Evolutionary conservation across 345 rosid species (phyloP).

Genomic region (Linum tenue): DNA sequence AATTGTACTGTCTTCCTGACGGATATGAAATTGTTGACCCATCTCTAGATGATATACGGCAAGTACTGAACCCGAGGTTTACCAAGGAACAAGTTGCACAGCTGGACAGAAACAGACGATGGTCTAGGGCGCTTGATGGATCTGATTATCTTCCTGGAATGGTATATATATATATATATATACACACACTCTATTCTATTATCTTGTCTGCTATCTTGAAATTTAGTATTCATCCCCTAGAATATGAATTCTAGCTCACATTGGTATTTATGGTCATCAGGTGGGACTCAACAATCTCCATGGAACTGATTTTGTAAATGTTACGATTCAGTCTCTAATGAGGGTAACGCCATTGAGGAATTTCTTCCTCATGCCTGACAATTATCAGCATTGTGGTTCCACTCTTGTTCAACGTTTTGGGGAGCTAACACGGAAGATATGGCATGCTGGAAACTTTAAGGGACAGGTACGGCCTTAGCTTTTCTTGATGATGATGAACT

Average conservation of each 20-base stretch:
- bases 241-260: conserved; percentile 3
- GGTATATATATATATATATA: conserved; percentile 25
- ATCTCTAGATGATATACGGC: conserved; percentile 85
- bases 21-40: conserved; percentile 92
- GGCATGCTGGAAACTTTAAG: too few species aligned
- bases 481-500: too few species aligned
- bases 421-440: too few species aligned
- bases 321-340: too few species aligned
- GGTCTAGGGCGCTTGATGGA: conserved; percentile 99
- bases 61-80: conserved; percentile 92
- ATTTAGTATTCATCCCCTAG: not conserved
- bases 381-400: too few species aligned
- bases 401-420: too few species aligned
- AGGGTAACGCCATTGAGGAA: too few species aligned
- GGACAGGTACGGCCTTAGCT: too few species aligned
- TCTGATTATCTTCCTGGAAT: conserved; percentile 98
- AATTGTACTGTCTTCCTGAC: conserved; percentile 92
- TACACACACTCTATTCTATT: not conserved
- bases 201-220: not conserved
- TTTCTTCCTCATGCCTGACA: too few species aligned
- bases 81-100: conserved; percentile 66
- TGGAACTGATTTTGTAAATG: too few species aligned
- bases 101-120: conserved; percentile 75
- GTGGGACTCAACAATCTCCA: conserved; percentile 93
- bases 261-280: conserved; percentile 27